These are phyloP conservation scores for Mortierella sp. DNA, from an alignment of 371 early-diverging fungal genomes.

Conservation along the genomic window DNA sequence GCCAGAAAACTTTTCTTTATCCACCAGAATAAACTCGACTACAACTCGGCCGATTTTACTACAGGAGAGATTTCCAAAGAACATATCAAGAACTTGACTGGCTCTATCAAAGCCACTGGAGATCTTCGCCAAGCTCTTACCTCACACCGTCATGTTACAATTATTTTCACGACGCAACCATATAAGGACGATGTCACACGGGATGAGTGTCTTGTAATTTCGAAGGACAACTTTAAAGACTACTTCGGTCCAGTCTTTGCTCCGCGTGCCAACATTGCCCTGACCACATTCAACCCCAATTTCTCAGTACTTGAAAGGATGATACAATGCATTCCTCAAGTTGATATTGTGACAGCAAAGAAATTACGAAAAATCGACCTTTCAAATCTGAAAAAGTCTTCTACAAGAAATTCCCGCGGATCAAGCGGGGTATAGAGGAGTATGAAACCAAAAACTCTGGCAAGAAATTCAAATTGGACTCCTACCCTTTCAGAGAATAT, in stretches of 20 bases:
- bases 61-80: background rate
- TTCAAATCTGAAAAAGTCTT: too few relatives aligned
- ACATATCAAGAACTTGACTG: background rate
- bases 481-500: background rate
- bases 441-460: background rate
- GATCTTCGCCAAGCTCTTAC: background rate
- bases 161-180: background rate
- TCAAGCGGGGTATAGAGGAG: background rate
- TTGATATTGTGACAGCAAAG: background rate
- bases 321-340: background rate
- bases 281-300: background rate
- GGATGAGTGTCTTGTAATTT: background rate
- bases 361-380: background rate
- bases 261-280: background rate
- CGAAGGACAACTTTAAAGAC: background rate
- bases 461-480: background rate
- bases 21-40: background rate
- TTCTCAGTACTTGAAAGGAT: background rate
- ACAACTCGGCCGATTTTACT: background rate
- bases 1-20: background rate
- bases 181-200: background rate
- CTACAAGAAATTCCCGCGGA: background rate
- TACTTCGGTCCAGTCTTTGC: background rate
- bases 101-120: background rate
- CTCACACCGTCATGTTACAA: background rate